Base-by-base conservation (phyloP, 495 filamentous ascomycete species). In the Penicillium goetzii region DNA sequence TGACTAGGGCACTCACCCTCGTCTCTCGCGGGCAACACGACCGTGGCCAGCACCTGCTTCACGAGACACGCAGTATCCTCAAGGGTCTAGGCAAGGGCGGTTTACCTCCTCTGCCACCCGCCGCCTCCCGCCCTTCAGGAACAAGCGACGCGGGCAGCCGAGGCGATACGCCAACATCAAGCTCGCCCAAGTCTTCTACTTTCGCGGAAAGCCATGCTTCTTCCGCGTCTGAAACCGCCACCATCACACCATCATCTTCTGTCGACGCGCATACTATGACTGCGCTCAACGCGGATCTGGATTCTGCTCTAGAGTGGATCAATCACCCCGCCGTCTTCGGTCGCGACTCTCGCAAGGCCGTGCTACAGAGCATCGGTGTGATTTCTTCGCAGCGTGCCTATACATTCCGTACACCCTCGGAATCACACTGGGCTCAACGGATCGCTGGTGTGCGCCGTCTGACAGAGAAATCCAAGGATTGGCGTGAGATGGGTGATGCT, bases 221-320 rank as follows among this genome's bases (percentile, higher is more conserved):
- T 52, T 67, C 77, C 28, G 72, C 75, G 40, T 76, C 81, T 15
- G 78, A 85, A 58, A 76, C 82, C 6, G 73, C 80, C 56, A 85
- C 85, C 36, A 88, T 90, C 70, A 86, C 84, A 0, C 87, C 89
- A 9, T 81, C 86, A 9, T 83, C 87, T 3, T 88, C 90, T 11
- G 92, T 97, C 58, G 93, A 97, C 68, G 69, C 82, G 6, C 77
- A 82, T 32, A 95, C 91, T 4, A 90, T 98, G 68, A 81, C 85
- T 21, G 96, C 96, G 5, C 86, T 99, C 17, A 95, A 98, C 70
- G 86, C 90, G 6, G 95, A 98, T 69, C 84, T 99, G 10, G 91
- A 97, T 71, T 82, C 91, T 11, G 88, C 90, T n/a, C 81, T 99
- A n/a, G 95, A 99, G 74, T 99, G 95, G 95, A 98, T 99, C 73